Evolutionary conservation across 768 basidiomycete species (phyloP), one percentile per base, ranked within the genome.

Genomic region (Lentinula raphanica): DNA sequence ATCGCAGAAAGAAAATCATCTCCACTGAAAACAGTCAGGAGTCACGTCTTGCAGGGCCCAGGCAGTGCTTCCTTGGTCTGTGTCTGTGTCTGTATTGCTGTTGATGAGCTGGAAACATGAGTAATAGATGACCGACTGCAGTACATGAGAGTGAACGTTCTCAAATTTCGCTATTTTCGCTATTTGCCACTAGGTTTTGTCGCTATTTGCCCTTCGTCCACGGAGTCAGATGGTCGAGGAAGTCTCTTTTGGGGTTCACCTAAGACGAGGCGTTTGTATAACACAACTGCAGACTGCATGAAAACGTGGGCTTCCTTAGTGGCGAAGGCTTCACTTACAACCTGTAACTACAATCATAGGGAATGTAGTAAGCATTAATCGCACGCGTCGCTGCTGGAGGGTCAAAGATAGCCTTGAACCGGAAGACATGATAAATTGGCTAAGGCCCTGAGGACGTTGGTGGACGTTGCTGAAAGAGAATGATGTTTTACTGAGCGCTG

Each of bases 281-380:
- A 15, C 25, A 56, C 54, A 35, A 31, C 54, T 56, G 31, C 15
- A 51, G 35, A 23, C 13, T 21, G 9, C 15, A 21, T 25, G 19
- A 15, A 9, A 9, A 17, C 6, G 32, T 38, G 21, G 3, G 5
- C 13, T 38, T n/a, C 19, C 25, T 7, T 2, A 35, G n/a, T 25
- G 39, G 36, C 15, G 19, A 19, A 32, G 23, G 6, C 7, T 28
- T 17, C 23, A 25, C 54, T 39, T 42, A 56, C 54, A 56, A 31
- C 54, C 54, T 29, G 54, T 56, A 2, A 56, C 54, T 23, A 56
- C 54, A 56, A 56, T 56, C 54, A 56, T 56, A 13, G 54, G 54
- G 23, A 56, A 56, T 3, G 54, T 56, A 12, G 54, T 27, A 8
- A 56, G 40, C 54, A 56, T 56, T 4, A 56, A n/a, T 23, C 54